phyloP scores from a whole-genome alignment of 192 early-diverging fungal species.

The Coemansia sp. region DNA sequence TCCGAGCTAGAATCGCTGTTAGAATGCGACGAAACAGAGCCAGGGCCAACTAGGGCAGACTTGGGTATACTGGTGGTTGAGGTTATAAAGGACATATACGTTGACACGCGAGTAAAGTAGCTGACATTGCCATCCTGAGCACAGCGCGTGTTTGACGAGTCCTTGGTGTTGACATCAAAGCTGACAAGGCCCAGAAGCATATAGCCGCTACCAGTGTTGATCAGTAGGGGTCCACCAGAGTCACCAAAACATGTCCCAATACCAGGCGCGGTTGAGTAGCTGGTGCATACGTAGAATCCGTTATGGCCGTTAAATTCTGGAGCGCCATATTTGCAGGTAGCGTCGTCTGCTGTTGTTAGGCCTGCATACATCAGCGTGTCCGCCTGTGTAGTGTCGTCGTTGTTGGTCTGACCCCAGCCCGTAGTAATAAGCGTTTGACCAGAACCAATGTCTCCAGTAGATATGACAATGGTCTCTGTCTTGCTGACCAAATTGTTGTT shows the following conservation, averaged over 20 bases:
- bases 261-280: conserved; percentile 34
- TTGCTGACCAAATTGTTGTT: conserved; percentile 26
- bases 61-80: conserved; percentile 34
- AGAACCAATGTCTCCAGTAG: conserved; percentile 13
- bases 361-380: conserved; percentile 36
- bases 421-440: conserved; percentile 35
- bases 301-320: conserved; percentile 39
- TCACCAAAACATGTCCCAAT: conserved; percentile 55
- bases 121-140: conserved; percentile 48
- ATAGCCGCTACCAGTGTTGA: conserved; percentile 27
- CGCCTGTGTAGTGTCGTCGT: conserved; percentile 31
- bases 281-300: conserved; percentile 49
- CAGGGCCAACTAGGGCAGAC: conserved; percentile 11
- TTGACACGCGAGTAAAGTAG: conserved; percentile 50
- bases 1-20: conserved; percentile 8
- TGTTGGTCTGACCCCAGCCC: conserved; percentile 49
- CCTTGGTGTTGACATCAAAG: conserved; percentile 49
- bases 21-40: conserved; percentile 20
- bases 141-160: conserved; percentile 42
- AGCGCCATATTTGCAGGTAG: conserved; percentile 25
- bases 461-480: conserved; percentile 25
- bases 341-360: conserved; percentile 28
- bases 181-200: conserved; percentile 46
- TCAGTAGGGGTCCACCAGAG: conserved; percentile 49
- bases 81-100: conserved; percentile 47